Percentiles rank a stretch among this genome's conserved stretches.
Evolutionary conservation across 805 yeast genomes (phyloP).

Genomic region (Metschnikowia chrysomelidarum): DNA sequence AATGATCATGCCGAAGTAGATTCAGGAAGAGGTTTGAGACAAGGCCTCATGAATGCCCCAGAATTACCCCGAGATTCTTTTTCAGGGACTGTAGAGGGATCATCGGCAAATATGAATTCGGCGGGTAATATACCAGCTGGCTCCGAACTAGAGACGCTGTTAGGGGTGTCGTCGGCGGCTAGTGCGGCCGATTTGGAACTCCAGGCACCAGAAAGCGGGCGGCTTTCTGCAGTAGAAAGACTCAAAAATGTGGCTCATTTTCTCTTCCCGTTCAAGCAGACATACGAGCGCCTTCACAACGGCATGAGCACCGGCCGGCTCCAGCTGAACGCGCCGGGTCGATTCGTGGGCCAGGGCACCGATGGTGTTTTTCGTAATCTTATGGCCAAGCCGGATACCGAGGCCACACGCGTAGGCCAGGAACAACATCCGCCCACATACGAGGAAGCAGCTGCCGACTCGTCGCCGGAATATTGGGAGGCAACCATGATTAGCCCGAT

Average conservation of each 20-base stretch:
- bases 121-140: slow-evolving; percentile 15
- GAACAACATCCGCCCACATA: slow-evolving; percentile 80
- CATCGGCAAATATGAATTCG: slow-evolving; percentile 5
- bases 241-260: slow-evolving; percentile 31
- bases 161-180: background rate
- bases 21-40: too few relatives aligned
- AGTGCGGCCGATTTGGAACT: slow-evolving; percentile 27
- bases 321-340: slow-evolving; percentile 43
- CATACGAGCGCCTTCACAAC: slow-evolving; percentile 42
- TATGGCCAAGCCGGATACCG: slow-evolving; percentile 81
- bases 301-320: slow-evolving; percentile 43
- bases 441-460: slow-evolving; percentile 92
- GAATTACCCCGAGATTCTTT: background rate
- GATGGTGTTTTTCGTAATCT: slow-evolving; percentile 95
- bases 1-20: too few relatives aligned
- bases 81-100: slow-evolving; percentile 20
- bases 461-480: slow-evolving; percentile 97
- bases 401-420: slow-evolving; percentile 26
- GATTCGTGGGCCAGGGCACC: slow-evolving; percentile 45
- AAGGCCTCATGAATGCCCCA: background rate
- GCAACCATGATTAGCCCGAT: slow-evolving; percentile 75
- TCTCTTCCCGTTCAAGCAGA: slow-evolving; percentile 39
- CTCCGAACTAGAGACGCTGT: too few relatives aligned
- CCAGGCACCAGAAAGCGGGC: slow-evolving; percentile 20
- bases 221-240: slow-evolving; percentile 30